phyloP scores from a whole-genome alignment of 768 basidiomycete genomes.

The Cyclocybe aegerita region DNA sequence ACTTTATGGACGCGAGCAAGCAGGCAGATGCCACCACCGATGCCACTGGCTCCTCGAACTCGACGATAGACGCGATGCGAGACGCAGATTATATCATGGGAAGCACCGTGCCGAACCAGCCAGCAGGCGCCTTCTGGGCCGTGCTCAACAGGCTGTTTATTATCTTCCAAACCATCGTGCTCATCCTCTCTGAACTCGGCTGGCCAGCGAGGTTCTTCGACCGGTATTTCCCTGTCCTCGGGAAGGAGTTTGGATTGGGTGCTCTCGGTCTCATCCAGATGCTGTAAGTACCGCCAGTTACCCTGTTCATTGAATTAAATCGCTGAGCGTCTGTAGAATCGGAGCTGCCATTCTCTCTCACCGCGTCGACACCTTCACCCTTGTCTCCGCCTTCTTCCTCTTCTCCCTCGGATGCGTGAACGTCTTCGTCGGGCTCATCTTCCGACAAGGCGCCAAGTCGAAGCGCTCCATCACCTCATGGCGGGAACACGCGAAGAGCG shows the following conservation, averaged over 20 bases:
- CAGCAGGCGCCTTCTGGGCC: constrained; percentile 90
- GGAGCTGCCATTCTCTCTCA: constrained; percentile 74
- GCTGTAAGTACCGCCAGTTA: constrained; percentile 48
- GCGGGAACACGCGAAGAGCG: constrained; percentile 52
- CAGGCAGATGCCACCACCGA: constrained; percentile 25
- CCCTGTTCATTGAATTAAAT: not conserved
- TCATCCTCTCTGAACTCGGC: constrained; percentile 81
- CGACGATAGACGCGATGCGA: constrained; percentile 28
- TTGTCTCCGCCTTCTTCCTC: constrained; percentile 89
- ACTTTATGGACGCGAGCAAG: constrained; percentile 45
- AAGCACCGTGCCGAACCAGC: constrained; percentile 88
- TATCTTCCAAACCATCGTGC: constrained; percentile 78
- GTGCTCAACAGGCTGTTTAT: constrained; percentile 86
- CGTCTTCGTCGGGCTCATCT: constrained; percentile 74
- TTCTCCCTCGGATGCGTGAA: constrained; percentile 92
- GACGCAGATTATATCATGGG: constrained; percentile 81
- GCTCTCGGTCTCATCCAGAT: constrained; percentile 86
- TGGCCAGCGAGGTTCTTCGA: constrained; percentile 81
- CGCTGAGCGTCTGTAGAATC: constrained; percentile 38
- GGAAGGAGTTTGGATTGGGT: constrained; percentile 81
- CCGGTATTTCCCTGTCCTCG: constrained; percentile 84
- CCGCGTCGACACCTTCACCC: constrained; percentile 83
- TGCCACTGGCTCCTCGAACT: constrained; percentile 17
- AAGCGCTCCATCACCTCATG: constrained; percentile 67
- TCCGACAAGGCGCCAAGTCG: constrained; percentile 58